These are phyloP conservation scores for Podospora pseudoanserina DNA, from an alignment of 495 filamentous ascomycete species.

Conservation along the genomic window DNA sequence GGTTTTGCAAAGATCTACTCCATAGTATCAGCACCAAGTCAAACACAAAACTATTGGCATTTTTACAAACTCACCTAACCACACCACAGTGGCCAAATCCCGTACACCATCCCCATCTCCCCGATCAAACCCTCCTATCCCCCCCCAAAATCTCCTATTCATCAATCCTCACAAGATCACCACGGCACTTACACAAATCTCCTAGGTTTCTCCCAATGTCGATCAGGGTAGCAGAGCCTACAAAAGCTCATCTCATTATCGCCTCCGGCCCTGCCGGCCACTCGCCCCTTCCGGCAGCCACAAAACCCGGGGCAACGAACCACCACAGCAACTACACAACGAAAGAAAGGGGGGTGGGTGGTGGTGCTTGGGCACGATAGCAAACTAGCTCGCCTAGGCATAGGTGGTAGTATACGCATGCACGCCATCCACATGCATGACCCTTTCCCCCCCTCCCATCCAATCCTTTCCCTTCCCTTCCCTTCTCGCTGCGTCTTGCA, in stretches of 20 bases:
- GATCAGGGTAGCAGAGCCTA: background rate
- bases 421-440: background rate
- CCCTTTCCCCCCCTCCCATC: background rate
- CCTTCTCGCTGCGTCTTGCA: background rate
- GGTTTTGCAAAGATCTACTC: background rate
- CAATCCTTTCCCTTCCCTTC: background rate
- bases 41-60: background rate
- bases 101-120: background rate
- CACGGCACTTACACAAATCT: background rate
- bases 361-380: background rate
- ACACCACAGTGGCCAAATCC: background rate
- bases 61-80: background rate
- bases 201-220: background rate
- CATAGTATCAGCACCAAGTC: background rate
- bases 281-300: background rate
- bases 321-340: background rate
- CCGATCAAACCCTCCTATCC: background rate
- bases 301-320: background rate
- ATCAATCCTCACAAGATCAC: background rate
- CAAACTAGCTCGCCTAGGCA: background rate
- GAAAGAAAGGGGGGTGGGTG: background rate
- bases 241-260: background rate
- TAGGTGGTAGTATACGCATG: background rate
- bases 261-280: background rate
- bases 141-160: background rate